Base-by-base conservation (phyloP, 352 stramenopile species). In the Phytopythium sindhum region DNA sequence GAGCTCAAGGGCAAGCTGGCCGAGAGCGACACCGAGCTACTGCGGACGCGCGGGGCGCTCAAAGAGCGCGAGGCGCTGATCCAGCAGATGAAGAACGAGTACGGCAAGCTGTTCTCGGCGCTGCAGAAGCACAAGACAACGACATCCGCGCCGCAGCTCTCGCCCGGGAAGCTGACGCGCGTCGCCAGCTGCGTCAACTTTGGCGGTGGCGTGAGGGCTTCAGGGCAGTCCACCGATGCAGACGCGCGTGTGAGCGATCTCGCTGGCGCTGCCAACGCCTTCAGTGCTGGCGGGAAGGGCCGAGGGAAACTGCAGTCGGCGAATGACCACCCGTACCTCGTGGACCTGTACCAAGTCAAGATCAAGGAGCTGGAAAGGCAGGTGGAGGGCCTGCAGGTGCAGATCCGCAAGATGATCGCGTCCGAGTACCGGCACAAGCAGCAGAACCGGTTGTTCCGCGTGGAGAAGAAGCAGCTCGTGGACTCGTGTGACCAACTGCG, bases 401-500 rank as follows among this genome's bases (percentile, higher is more conserved):
- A 90, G 61, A 83, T 93, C 63, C 81, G 82, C 58, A 90, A 88
- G 52, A 88, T 93, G 80, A 91, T 91, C 56, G 80, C 82, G 29
- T 86, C 79, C 9, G 81, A 93, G 62, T 88, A 91, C 58, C 74
- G 75, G 11, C 72, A 89, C 67, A 91, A 90, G 66, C 81, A 89
- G 44, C 87, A 89, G 63, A 90, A 88, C 35, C 72, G 74, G 1
- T 53, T 81, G 11, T 69, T 89, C 35, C 63, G 67, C 14, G 61
- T 66, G 15, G 84, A 90, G 64, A 81, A 77, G 50, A 61, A 70
- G 24, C 70, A 79, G 39, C 73, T 93, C n/a, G 57, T 77, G 17
- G 72, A 81, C 39, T 70, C 65, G 52, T 78, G 78, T 29, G 74
- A 87, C 45, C 72, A 70, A 17, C 57, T 93, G 50, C 74, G 71